These are phyloP conservation scores for Aspergillus brunneoviolaceus DNA, from an alignment of 2,329 filamentous ascomycete species.

Conservation along the genomic window DNA sequence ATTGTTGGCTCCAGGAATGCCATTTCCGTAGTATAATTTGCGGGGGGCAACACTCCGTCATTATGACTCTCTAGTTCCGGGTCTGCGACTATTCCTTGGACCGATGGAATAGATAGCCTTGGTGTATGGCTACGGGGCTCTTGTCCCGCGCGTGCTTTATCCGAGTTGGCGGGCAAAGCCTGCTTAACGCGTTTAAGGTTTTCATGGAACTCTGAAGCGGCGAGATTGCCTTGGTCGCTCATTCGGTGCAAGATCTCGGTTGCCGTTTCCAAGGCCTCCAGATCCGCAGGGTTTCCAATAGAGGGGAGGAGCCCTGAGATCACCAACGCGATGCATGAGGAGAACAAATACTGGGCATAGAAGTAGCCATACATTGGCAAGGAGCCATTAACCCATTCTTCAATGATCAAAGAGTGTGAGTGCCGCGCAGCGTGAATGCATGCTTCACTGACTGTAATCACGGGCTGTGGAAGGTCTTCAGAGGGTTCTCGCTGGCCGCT, in stretches of 20 bases:
- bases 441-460: constrained; percentile 32
- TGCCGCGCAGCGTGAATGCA: constrained; percentile 35
- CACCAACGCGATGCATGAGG: constrained; percentile 32
- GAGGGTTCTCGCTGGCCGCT: constrained; percentile 11
- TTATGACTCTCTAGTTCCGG: neutral
- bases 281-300: constrained; percentile 20
- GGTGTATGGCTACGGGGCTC: constrained; percentile 12
- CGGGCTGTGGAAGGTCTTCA: constrained; percentile 20
- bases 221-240: constrained; percentile 31
- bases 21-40: constrained; percentile 25
- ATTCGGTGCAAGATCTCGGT: constrained; percentile 28
- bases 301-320: constrained; percentile 27
- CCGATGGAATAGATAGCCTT: neutral
- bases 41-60: constrained; percentile 8
- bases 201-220: constrained; percentile 30
- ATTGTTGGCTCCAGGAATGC: constrained; percentile 26
- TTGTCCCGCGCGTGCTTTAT: neutral
- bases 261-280: constrained; percentile 25
- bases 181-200: constrained; percentile 24
- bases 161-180: constrained; percentile 2
- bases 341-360: constrained; percentile 37
- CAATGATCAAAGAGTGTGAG: constrained; percentile 31
- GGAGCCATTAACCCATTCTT: constrained; percentile 34
- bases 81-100: neutral
- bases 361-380: constrained; percentile 36